Percentiles rank a stretch among this genome's conserved stretches.
Conservation (phyloP, 1,139 yeast genomes). For the Candida frijolesensis region DNA sequence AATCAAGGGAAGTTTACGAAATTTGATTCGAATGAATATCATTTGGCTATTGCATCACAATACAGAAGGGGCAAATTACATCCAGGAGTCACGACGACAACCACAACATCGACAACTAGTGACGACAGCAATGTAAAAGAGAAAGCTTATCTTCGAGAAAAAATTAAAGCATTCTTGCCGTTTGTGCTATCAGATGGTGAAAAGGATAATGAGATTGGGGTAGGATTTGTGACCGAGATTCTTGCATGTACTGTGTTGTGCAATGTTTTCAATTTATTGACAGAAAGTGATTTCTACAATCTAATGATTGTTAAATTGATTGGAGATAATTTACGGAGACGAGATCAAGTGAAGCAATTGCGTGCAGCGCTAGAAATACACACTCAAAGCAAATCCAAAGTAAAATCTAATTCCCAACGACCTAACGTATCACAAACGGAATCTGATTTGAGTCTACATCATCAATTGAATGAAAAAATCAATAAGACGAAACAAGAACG, state of each 20-base stretch:
- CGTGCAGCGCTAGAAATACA: slow-evolving; percentile 73
- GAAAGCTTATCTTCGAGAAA: slow-evolving; percentile 52
- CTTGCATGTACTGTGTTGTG: slow-evolving; percentile 52
- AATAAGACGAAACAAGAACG: slow-evolving; percentile 6
- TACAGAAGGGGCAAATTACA: slow-evolving; percentile 64
- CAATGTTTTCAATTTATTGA: slow-evolving; percentile 53
- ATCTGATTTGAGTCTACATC: slow-evolving; percentile 7
- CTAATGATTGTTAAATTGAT: slow-evolving; percentile 59
- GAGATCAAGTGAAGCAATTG: slow-evolving; percentile 73
- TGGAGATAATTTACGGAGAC: slow-evolving; percentile 69
- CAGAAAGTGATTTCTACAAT: slow-evolving; percentile 82
- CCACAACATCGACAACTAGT: slow-evolving; percentile 16
- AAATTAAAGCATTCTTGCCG: slow-evolving; percentile 51
- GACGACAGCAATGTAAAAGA: slow-evolving; percentile 44
- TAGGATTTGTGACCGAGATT: slow-evolving; percentile 61
- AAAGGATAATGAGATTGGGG: slow-evolving; percentile 49
- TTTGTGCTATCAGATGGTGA: slow-evolving; percentile 53
- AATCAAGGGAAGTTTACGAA: slow-evolving; percentile 18
- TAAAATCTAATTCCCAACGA: background rate
- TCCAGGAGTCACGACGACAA: slow-evolving; percentile 51
- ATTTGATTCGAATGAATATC: slow-evolving; percentile 46
- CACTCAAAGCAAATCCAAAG: slow-evolving; percentile 27
- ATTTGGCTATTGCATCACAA: slow-evolving; percentile 59
- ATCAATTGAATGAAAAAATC: slow-evolving; percentile 13
- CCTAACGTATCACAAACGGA: background rate